Evolutionary conservation across 1,284 basidiomycete genomes (phyloP).

Genomic region (Polyporus tsugae): DNA sequence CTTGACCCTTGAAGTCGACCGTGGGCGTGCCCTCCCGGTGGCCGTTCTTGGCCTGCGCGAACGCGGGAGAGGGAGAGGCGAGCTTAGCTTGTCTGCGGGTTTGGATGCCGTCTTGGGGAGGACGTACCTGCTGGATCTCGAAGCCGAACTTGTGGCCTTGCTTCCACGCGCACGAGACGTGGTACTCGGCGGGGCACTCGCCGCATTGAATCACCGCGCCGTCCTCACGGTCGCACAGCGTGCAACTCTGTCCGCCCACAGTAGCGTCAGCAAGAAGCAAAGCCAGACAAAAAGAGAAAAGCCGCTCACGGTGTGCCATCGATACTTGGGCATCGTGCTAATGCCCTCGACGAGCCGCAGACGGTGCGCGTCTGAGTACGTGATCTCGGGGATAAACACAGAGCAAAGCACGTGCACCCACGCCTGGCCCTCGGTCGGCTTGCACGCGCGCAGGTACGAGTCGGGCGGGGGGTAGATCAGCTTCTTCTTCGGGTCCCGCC

Average conservation of each 20-base stretch:
- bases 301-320: constrained; percentile 66
- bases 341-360: constrained; percentile 90
- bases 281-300: constrained; percentile 21
- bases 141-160: constrained; percentile 88
- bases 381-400: constrained; percentile 86
- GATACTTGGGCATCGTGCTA: constrained; percentile 71
- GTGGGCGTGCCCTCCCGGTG: constrained; percentile 70
- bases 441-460: constrained; percentile 84
- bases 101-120: neutral
- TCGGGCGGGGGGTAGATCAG: constrained; percentile 58
- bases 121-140: constrained; percentile 82
- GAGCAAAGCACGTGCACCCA: constrained; percentile 95
- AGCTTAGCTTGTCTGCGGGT: constrained; percentile 1
- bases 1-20: constrained; percentile 87
- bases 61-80: neutral
- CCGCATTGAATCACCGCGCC: constrained; percentile 88
- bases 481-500: constrained; percentile 57
- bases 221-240: constrained; percentile 68
- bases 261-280: neutral
- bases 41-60: constrained; percentile 73
- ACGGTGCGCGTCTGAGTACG: constrained; percentile 76
- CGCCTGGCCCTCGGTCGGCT: constrained; percentile 93
- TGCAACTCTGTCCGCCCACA: constrained; percentile 55
- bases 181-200: constrained; percentile 84
- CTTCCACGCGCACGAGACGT: constrained; percentile 91